A percentile compares a stretch with the other conserved stretches of the same genome.
Conservation (phyloP, 192 early-diverging fungal species). For the Podila epicladia region DNA sequence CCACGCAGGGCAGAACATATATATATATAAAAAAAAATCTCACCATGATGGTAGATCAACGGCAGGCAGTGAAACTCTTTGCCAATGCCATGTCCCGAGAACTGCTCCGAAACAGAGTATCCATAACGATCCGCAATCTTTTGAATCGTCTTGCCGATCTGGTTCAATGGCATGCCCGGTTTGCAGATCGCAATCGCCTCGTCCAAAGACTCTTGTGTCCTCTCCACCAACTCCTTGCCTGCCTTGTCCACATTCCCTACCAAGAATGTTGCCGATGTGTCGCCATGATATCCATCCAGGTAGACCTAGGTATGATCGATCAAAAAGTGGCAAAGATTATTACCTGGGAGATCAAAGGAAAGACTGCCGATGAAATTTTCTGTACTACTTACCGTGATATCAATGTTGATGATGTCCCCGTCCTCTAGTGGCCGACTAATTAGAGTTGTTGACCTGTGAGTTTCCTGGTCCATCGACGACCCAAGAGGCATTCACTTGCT, state of each 20-base stretch:
- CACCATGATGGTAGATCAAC: constrained; percentile 78
- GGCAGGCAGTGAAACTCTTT: constrained; percentile 86
- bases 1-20: not conserved
- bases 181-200: constrained; percentile 87
- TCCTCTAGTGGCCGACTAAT: constrained; percentile 85
- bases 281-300: constrained; percentile 91
- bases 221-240: constrained; percentile 79
- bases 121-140: constrained; percentile 59
- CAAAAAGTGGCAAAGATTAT: constrained; percentile 70
- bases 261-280: constrained; percentile 92
- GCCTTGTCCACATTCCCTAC: constrained; percentile 91
- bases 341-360: constrained; percentile 82
- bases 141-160: constrained; percentile 76
- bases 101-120: constrained; percentile 72
- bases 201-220: constrained; percentile 86
- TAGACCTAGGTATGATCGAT: constrained; percentile 75
- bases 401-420: constrained; percentile 97
- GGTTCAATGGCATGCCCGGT: constrained; percentile 74
- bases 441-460: constrained; percentile 51
- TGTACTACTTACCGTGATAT: constrained; percentile 70
- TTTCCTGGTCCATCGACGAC: not conserved
- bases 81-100: constrained; percentile 92
- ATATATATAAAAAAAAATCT: not conserved
- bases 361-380: constrained; percentile 53
- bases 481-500: not conserved